phyloP scores from a whole-genome alignment of 208 protist genomes.

The Borovskyia barvae region DNA sequence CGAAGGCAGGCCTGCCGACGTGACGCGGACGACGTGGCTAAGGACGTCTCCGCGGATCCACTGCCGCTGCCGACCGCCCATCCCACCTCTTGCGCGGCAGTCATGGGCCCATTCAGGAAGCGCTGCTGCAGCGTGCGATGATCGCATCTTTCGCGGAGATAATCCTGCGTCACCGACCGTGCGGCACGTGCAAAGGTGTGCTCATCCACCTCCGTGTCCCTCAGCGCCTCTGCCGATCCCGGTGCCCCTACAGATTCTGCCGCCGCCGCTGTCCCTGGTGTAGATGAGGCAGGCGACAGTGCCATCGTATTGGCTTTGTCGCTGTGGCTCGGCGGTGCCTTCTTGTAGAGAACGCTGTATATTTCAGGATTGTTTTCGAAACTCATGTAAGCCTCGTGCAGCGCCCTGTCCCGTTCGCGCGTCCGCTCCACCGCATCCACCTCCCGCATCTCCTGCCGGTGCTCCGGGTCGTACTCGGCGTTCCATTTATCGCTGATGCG shows the following conservation, averaged over 20 bases:
- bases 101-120: constrained; percentile 41
- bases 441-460: constrained; percentile 2
- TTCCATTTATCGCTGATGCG: constrained; percentile 35
- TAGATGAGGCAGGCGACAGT: neutral
- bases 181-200: neutral
- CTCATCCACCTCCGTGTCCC: neutral
- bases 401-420: constrained; percentile 32
- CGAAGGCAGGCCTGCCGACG: constrained; percentile 1
- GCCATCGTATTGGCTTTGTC: neutral
- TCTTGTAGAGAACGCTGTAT: constrained; percentile 39
- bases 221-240: neutral
- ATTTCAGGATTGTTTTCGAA: constrained; percentile 48
- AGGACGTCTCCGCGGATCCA: neutral
- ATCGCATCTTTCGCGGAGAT: constrained; percentile 39
- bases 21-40: neutral
- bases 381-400: constrained; percentile 29
- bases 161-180: constrained; percentile 14
- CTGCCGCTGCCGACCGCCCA: constrained; percentile 22
- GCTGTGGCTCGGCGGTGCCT: neutral
- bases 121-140: constrained; percentile 37
- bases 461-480: constrained; percentile 32
- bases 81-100: constrained; percentile 48
- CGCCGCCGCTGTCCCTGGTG: neutral
- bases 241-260: neutral
- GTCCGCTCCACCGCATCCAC: constrained; percentile 40